Conservation (phyloP, 345 rosid species). For the Cardamine chenopodiifolia region DNA sequence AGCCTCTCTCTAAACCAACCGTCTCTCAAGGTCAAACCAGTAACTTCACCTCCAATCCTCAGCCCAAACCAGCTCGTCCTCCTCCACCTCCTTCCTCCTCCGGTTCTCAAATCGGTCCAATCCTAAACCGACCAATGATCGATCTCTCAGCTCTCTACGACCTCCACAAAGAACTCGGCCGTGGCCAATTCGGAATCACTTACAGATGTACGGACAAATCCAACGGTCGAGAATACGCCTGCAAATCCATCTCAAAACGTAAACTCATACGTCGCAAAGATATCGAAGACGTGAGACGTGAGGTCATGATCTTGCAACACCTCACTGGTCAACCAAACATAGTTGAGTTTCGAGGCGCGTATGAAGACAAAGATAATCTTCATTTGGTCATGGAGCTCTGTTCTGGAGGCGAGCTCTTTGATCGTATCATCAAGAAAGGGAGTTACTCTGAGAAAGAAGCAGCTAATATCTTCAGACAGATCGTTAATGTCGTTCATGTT, state of each 20-base stretch:
- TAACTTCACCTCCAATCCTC: constrained; percentile 15
- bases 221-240: constrained; percentile 66
- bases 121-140: constrained; percentile 65
- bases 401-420: constrained; percentile 94
- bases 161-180: constrained; percentile 74
- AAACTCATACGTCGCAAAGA: constrained; percentile 54
- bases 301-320: constrained; percentile 77
- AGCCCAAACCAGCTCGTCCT: constrained; percentile 23
- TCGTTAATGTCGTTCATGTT: constrained; percentile 81
- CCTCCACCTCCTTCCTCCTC: constrained; percentile 35
- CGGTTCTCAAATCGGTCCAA: constrained; percentile 48
- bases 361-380: constrained; percentile 64
- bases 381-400: constrained; percentile 92
- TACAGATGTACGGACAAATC: constrained; percentile 70
- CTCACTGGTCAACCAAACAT: constrained; percentile 87
- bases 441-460: constrained; percentile 84
- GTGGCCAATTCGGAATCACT: constrained; percentile 82
- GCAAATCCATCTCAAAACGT: constrained; percentile 79
- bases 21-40: constrained; percentile 11
- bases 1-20: constrained; percentile 40
- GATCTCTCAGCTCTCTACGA: constrained; percentile 54
- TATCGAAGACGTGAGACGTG: constrained; percentile 69
- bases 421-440: constrained; percentile 73
- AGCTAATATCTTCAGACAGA: constrained; percentile 65
- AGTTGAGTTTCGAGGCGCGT: constrained; percentile 82